These are phyloP conservation scores for Leishmania guyanensis DNA, from an alignment of 208 protist species.

Conservation along the genomic window DNA sequence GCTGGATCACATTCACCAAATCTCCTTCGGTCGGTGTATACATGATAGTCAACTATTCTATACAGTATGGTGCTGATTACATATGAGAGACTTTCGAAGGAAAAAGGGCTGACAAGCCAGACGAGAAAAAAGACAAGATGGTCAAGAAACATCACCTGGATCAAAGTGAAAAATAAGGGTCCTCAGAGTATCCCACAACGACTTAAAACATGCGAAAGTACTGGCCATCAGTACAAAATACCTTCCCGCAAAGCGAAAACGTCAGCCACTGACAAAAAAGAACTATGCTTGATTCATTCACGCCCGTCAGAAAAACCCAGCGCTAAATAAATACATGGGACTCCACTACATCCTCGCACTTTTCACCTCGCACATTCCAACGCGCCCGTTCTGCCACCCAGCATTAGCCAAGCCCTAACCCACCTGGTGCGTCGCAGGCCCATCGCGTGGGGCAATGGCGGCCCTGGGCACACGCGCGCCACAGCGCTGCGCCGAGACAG, in stretches of 20 bases:
- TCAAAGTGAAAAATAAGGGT: not conserved
- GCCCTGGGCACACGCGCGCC: too few species aligned
- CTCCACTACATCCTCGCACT: too few species aligned
- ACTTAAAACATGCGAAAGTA: not conserved
- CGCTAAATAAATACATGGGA: too few species aligned
- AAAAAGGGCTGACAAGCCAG: constrained; percentile 1
- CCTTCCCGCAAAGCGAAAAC: not conserved
- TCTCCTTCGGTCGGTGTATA: constrained; percentile 63
- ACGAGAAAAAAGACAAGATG: not conserved
- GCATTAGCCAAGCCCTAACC: too few species aligned
- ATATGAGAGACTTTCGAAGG: not conserved
- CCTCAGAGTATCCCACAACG: not conserved
- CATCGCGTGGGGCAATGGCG: too few species aligned
- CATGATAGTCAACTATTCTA: constrained; percentile 1
- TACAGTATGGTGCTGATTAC: not conserved
- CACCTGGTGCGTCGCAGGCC: too few species aligned
- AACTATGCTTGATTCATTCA: not conserved
- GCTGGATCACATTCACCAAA: constrained; percentile 64
- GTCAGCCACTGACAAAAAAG: not conserved
- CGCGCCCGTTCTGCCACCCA: too few species aligned
- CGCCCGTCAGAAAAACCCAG: too few species aligned
- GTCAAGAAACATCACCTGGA: not conserved
- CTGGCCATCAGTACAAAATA: not conserved
- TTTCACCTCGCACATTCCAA: too few species aligned
- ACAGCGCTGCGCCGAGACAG: too few species aligned